Evolutionary conservation across 2,329 filamentous ascomycete species (phyloP), one percentile per base, ranked within the genome.

Genomic region (Cladosporium sp.): DNA sequence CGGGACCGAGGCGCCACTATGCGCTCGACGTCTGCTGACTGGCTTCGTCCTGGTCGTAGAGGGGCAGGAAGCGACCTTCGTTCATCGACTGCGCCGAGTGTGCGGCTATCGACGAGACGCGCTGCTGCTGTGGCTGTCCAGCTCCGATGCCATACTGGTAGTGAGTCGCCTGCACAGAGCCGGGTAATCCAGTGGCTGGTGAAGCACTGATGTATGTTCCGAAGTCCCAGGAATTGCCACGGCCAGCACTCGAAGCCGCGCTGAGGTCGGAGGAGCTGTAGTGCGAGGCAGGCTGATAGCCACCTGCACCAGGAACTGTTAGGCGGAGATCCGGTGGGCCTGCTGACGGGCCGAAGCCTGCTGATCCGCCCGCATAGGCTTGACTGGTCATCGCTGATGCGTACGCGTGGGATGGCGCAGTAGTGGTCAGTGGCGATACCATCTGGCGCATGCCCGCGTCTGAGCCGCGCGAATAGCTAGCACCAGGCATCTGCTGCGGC

Each of bases 381-480:
- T 64, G 66, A 51, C 63, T 63, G 45, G 64, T 62, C 66, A 69
- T 67, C 52, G 60, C 49, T 37, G 66, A 63, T 56, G 66, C 65
- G 59, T 69, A 68, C 55, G 64, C 65, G 60, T 71, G 67, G 49
- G 71, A 69, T 38, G 66, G 65, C 30, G 70, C 70, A 64, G 67
- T 71, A 40, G 68, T 67, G 39, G 69, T 68, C 37, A 63, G 67
- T 59, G 69, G 70, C 43, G 69, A 72, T 36, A 66, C 66, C 45
- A 63, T 63, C 25, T 65, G 62, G 36, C 60, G 66, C 60, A 61
- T 78, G 60, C 77, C 74, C 43, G 77, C 74, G 61, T 82, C 79
- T 55, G 79, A 76, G 51, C 75, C 76, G 60, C 75, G 74, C 61
- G 58, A 60, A 60, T 67, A 68, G 59, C 64, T 64, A 54, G 69